phyloP scores from a whole-genome alignment of 2,329 filamentous ascomycete species.

The Ceratocystis destructans region DNA sequence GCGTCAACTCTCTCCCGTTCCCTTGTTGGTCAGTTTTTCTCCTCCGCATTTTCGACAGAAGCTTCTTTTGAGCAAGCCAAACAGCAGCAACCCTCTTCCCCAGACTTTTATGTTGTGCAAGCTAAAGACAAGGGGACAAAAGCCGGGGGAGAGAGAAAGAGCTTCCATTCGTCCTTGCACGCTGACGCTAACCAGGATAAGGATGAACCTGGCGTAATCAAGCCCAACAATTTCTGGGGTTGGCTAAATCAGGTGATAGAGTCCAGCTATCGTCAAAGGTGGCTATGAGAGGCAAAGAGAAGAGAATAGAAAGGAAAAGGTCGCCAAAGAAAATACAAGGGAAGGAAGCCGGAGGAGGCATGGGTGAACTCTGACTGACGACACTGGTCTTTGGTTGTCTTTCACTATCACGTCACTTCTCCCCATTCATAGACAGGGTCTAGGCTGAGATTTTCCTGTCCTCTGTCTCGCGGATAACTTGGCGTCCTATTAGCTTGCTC shows the following conservation, averaged over 20 bases:
- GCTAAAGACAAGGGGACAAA: not conserved
- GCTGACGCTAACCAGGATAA: not conserved
- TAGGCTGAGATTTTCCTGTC: not conserved
- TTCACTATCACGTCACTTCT: not conserved
- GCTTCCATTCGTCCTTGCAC: not conserved
- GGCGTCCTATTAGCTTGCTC: too few relatives aligned
- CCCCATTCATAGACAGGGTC: not conserved
- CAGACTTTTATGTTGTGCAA: not conserved
- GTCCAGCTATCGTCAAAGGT: not conserved
- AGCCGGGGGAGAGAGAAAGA: not conserved
- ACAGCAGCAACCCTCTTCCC: not conserved
- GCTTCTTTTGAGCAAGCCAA: slow-evolving; percentile 1
- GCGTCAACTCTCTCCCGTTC: not conserved
- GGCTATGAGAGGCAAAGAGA: not conserved
- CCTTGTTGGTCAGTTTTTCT: not conserved
- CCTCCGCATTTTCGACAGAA: slow-evolving; percentile 4
- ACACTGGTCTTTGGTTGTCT: not conserved
- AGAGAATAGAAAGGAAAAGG: not conserved
- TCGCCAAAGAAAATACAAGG: not conserved
- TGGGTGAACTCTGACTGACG: not conserved
- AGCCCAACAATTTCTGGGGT: not conserved
- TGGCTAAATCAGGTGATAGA: too few relatives aligned
- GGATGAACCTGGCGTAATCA: not conserved
- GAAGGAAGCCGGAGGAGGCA: not conserved
- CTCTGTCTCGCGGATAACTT: not conserved